phyloP scores from a whole-genome alignment of 768 basidiomycete species.

The Podaxis sp. region DNA sequence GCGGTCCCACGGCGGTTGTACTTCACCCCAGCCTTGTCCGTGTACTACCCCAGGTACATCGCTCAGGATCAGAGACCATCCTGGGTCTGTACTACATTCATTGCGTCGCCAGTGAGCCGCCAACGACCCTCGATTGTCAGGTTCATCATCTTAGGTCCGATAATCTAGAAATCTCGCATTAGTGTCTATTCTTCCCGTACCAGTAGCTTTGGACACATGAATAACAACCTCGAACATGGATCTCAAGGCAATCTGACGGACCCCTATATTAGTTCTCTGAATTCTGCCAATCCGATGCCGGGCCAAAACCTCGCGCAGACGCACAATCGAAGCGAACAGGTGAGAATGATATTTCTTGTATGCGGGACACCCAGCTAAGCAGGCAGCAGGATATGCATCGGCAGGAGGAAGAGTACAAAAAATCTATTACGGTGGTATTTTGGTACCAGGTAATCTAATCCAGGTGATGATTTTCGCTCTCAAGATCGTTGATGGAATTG shows the following conservation, averaged over 20 bases:
- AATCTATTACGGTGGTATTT: slow-evolving; percentile 63
- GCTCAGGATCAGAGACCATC: slow-evolving; percentile 29
- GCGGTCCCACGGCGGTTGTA: slow-evolving; percentile 14
- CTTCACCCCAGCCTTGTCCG: slow-evolving; percentile 19
- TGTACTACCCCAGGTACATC: slow-evolving; percentile 29
- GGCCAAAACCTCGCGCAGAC: neutral
- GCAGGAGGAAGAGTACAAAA: slow-evolving; percentile 42
- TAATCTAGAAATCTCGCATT: slow-evolving; percentile 11
- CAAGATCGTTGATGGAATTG: slow-evolving; percentile 11
- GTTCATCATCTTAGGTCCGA: slow-evolving; percentile 11
- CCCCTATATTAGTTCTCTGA: slow-evolving; percentile 10
- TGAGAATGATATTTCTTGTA: slow-evolving; percentile 11
- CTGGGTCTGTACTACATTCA: slow-evolving; percentile 13
- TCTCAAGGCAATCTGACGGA: slow-evolving; percentile 9
- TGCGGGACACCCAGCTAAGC: neutral
- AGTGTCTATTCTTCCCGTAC: slow-evolving; percentile 3
- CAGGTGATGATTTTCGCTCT: neutral
- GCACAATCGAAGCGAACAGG: slow-evolving; percentile 1
- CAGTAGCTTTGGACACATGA: slow-evolving; percentile 9
- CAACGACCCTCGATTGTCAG: slow-evolving; percentile 4
- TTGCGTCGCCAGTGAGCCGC: slow-evolving; percentile 5
- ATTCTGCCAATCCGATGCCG: slow-evolving; percentile 5
- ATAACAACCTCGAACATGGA: slow-evolving; percentile 10
- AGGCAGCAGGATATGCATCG: slow-evolving; percentile 33
- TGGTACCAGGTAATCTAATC: slow-evolving; percentile 58